These are phyloP conservation scores for Nephelium lappaceum DNA, from an alignment of 345 rosid species.

Conservation along the genomic window DNA sequence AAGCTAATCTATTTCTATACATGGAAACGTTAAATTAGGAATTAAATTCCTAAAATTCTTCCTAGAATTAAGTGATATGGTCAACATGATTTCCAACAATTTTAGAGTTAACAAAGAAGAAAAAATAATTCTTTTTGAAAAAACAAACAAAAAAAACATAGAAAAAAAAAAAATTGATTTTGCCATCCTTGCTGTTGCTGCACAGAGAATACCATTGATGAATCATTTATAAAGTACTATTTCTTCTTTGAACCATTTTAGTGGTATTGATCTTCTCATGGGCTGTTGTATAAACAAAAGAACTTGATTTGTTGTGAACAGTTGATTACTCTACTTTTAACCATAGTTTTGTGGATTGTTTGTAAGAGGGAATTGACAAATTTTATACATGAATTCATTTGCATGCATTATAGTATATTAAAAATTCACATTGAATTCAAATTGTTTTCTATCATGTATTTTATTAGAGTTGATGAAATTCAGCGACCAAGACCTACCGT, in stretches of 20 bases:
- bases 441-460: slow-evolving; percentile 12
- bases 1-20: too few relatives aligned
- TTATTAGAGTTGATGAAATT: slow-evolving; percentile 65
- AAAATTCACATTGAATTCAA: background rate
- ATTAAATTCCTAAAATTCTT: too few relatives aligned
- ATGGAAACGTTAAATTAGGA: too few relatives aligned
- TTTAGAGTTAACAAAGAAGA: background rate
- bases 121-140: too few relatives aligned
- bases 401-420: background rate
- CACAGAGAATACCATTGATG: background rate
- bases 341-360: background rate
- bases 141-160: too few relatives aligned
- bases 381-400: background rate
- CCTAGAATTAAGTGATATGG: too few relatives aligned
- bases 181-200: background rate
- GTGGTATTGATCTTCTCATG: background rate
- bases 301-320: background rate
- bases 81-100: too few relatives aligned
- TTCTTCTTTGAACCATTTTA: background rate
- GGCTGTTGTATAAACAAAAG: background rate
- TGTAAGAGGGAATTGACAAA: background rate
- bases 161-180: background rate
- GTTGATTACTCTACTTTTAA: background rate
- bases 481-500: slow-evolving; percentile 46
- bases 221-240: too few relatives aligned